Evolutionary conservation across 495 filamentous ascomycete genomes (phyloP), one percentile per base, ranked within the genome.

Genomic region (Lentithecium fluviatile): DNA sequence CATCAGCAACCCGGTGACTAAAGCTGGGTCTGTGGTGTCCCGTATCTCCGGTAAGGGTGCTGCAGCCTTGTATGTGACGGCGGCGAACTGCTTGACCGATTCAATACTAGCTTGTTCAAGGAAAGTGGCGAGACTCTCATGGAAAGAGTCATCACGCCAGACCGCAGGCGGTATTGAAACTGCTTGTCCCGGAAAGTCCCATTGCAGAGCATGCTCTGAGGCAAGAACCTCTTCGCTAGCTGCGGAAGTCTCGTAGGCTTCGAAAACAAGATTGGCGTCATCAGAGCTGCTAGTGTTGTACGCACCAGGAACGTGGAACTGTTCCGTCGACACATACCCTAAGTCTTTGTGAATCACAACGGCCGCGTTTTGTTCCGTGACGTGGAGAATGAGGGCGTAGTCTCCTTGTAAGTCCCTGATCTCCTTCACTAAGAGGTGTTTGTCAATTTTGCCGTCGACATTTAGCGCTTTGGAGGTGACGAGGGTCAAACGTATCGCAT

Each of bases 71-170:
- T 52, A 52, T 0, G 80, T 67, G 5, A 67, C 69, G 2, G 82
- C 79, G 0, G 74, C 73, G 56, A 86, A 85, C 4, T 70, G 64
- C 21, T 82, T 78, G 10, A 86, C 64, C 0, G 76, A 74, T 49
- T 87, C 84, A 0, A 74, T 73, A 59, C 79, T 83, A 0, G 83
- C 84, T 56, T 82, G 73, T 58, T 84, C 82, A 4, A 88, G 69
- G 47, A 88, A 88, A 0, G 58, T 48, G 0, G 80, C 78, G 1
- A 89, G 64, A 13, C 53, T 66, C 1, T 73, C 62, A 60, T 77
- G 79, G 54, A 89, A 85, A 4, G 57, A 47, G 1, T 60, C 37
- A 20, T 81, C 68, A 1, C 58, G 25, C 60, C 84, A 81, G 0
- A 60, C 65, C 1, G 25, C 2, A n/a, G 50, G 29, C 0, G 76